phyloP scores from a whole-genome alignment of 805 yeast species.

The Helenozyma baotianmanensis region DNA sequence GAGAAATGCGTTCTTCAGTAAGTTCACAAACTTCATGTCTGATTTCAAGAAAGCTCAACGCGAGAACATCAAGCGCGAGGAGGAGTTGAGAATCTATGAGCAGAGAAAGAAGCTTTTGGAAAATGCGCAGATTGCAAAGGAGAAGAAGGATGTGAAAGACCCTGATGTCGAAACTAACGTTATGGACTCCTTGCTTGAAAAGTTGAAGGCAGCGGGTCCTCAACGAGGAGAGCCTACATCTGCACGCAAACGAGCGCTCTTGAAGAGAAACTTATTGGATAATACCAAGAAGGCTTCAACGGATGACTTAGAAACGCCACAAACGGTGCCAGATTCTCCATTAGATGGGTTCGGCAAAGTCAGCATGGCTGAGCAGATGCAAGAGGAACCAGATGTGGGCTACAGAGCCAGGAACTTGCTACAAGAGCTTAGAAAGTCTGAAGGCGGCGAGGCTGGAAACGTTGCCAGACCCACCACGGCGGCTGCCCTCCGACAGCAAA shows the following conservation, averaged over 20 bases:
- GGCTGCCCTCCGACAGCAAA: constrained; percentile 13
- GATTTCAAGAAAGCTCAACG: constrained; percentile 61
- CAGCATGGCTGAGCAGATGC: constrained; percentile 1
- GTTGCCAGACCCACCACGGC: constrained; percentile 8
- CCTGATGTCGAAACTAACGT: constrained; percentile 49
- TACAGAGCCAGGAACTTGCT: constrained; percentile 60
- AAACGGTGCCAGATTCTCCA: constrained; percentile 16
- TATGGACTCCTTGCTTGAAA: constrained; percentile 84
- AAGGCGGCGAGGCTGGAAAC: constrained; percentile 26
- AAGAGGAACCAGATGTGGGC: constrained; percentile 42
- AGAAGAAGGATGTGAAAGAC: constrained; percentile 25
- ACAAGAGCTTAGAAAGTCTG: constrained; percentile 48
- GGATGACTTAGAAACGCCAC: not conserved
- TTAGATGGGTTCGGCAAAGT: constrained; percentile 3
- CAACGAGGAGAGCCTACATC: constrained; percentile 70
- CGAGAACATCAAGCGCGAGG: constrained; percentile 65
- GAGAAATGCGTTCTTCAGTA: constrained; percentile 56
- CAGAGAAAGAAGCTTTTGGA: constrained; percentile 64
- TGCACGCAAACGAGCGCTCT: constrained; percentile 75
- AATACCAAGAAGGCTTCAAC: constrained; percentile 17
- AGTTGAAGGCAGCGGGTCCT: constrained; percentile 82
- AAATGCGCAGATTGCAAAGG: constrained; percentile 32
- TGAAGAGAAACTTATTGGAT: constrained; percentile 56
- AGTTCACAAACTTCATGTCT: constrained; percentile 54
- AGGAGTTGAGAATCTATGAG: constrained; percentile 66